phyloP scores from a whole-genome alignment of 2,329 filamentous ascomycete genomes.

The Pyricularia sp. region DNA sequence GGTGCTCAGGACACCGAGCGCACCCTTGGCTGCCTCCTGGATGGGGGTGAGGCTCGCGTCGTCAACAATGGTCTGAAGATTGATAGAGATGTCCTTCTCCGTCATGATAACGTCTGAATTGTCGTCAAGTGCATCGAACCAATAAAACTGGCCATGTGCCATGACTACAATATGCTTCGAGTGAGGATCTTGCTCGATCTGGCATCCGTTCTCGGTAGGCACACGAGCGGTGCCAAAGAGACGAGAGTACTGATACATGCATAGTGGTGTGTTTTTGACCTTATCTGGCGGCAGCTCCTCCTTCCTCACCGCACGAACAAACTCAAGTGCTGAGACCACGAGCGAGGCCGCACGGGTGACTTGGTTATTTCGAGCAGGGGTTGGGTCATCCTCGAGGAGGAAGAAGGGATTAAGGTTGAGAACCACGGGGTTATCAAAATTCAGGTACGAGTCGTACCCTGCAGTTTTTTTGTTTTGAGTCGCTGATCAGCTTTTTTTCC shows the following conservation, averaged over 20 bases:
- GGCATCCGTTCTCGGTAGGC: slow-evolving; percentile 87
- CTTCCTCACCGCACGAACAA: slow-evolving; percentile 83
- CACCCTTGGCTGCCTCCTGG: slow-evolving; percentile 90
- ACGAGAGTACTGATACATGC: slow-evolving; percentile 97
- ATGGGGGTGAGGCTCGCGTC: slow-evolving; percentile 86
- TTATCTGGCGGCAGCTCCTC: slow-evolving; percentile 90
- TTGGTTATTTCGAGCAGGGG: slow-evolving; percentile 91
- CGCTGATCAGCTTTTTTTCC: not conserved
- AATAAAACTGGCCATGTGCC: slow-evolving; percentile 94
- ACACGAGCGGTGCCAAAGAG: slow-evolving; percentile 92
- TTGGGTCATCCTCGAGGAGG: slow-evolving; percentile 92
- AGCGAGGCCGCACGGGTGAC: slow-evolving; percentile 90
- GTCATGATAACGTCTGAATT: slow-evolving; percentile 96
- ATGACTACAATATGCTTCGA: slow-evolving; percentile 90
- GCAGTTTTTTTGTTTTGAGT: not conserved
- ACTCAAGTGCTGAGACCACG: slow-evolving; percentile 80
- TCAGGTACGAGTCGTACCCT: slow-evolving; percentile 99
- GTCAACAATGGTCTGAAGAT: slow-evolving; percentile 84
- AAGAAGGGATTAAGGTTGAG: slow-evolving; percentile 98
- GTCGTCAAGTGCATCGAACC: slow-evolving; percentile 95
- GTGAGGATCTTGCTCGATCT: slow-evolving; percentile 90
- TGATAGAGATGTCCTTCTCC: slow-evolving; percentile 84
- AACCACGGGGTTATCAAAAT: slow-evolving; percentile 95
- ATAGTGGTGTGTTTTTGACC: slow-evolving; percentile 72
- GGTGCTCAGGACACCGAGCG: slow-evolving; percentile 85